Evolutionary conservation across 768 basidiomycete genomes (phyloP).

Genomic region (Russula sp.): DNA sequence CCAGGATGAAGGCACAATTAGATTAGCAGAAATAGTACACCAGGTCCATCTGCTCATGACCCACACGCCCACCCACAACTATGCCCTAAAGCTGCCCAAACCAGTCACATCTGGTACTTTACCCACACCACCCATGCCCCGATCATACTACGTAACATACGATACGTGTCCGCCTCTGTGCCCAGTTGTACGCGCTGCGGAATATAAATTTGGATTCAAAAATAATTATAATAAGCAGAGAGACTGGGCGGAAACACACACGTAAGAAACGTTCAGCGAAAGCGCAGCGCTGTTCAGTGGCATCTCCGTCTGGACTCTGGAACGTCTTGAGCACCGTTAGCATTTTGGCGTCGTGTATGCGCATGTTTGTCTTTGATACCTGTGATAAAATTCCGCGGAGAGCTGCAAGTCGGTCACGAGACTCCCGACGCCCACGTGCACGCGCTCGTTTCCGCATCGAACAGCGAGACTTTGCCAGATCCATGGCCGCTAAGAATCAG

Average conservation of each 20-base stretch:
- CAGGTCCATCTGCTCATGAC: too few species aligned
- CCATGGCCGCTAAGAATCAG: conserved; percentile 92
- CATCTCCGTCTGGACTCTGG: conserved; percentile 85
- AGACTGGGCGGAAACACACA: conserved; percentile 29
- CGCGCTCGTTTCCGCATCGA: conserved; percentile 89
- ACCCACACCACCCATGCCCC: too few species aligned
- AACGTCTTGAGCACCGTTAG: conserved; percentile 90
- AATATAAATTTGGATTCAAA: too few species aligned
- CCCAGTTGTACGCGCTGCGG: too few species aligned
- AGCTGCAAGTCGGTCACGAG: conserved; percentile 95
- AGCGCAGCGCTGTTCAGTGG: conserved; percentile 92
- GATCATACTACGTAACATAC: too few species aligned
- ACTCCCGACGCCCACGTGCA: conserved; percentile 73
- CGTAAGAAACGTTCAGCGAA: conserved; percentile 78
- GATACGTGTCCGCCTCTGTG: too few species aligned
- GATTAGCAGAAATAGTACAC: too few species aligned
- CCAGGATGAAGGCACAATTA: too few species aligned
- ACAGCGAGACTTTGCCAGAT: conserved; percentile 89
- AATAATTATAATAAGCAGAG: too few species aligned
- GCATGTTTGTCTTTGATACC: conserved; percentile 96
- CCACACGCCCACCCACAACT: too few species aligned
- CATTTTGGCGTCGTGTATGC: conserved; percentile 83
- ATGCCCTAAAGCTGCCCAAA: too few species aligned
- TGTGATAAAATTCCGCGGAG: conserved; percentile 89
- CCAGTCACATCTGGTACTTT: too few species aligned